Percentiles rank a stretch among this genome's conserved stretches.
Conservation (phyloP, 2,329 filamentous ascomycete genomes). For the Pestalotiopsis sp. region DNA sequence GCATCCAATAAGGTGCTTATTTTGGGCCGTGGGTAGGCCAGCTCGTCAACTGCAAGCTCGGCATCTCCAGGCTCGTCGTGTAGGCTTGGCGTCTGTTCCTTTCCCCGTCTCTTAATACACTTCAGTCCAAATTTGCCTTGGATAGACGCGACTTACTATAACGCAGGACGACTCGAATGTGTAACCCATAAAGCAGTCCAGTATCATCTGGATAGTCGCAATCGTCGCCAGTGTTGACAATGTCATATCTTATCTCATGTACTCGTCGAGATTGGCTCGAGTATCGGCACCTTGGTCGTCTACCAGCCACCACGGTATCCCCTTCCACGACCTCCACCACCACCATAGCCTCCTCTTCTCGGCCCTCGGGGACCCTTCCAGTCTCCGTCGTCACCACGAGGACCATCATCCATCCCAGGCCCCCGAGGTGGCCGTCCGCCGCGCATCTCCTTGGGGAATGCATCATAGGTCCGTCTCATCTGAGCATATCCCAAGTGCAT, state of each 20-base stretch:
- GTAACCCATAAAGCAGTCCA: background rate
- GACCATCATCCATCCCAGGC: constrained; percentile 48
- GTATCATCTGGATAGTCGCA: background rate
- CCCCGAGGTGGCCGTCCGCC: constrained; percentile 63
- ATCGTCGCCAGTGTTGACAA: background rate
- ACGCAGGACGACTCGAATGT: background rate
- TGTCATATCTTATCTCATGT: background rate
- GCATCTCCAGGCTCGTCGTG: background rate
- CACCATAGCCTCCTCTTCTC: constrained; percentile 56
- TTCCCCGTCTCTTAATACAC: background rate
- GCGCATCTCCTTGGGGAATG: constrained; percentile 85
- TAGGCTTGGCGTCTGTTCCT: background rate
- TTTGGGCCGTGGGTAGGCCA: no score
- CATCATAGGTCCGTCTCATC: constrained; percentile 92
- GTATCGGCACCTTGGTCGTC: background rate
- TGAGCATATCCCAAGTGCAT: constrained; percentile 98
- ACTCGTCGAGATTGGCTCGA: background rate
- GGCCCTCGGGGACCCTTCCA: constrained; percentile 50
- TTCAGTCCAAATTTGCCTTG: background rate
- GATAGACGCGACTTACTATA: background rate
- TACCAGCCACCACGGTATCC: constrained; percentile 51
- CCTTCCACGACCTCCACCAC: constrained; percentile 50
- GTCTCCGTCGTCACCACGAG: constrained; percentile 46
- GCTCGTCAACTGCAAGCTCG: background rate
- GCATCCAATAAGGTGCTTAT: no score